Conservation (phyloP, 192 early-diverging fungal genomes). For the Backusella australiensis region DNA sequence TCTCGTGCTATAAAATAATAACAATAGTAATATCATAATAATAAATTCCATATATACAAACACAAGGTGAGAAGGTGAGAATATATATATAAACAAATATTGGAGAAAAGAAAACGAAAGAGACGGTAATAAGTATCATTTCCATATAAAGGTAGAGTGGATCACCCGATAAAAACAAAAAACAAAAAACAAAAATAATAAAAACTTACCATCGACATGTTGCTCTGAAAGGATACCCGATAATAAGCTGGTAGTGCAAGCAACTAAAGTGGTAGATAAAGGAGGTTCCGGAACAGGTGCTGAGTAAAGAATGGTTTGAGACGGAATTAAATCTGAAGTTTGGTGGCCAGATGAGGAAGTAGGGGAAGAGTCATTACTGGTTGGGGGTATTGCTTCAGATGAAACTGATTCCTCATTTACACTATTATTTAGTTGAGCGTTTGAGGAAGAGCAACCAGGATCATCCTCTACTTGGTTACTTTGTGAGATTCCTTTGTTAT, state of each 20-base stretch:
- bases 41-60: too few species aligned
- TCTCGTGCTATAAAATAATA: slow-evolving; percentile 6
- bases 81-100: too few species aligned
- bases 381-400: not conserved
- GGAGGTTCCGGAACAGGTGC: not conserved
- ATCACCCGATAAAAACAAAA: not conserved
- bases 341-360: not conserved
- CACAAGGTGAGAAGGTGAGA: too few species aligned
- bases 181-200: not conserved
- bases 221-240: slow-evolving; percentile 9
- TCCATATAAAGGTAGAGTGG: not conserved
- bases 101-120: not conserved
- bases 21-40: not conserved
- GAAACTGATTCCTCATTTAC: not conserved
- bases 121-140: not conserved
- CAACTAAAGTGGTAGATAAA: slow-evolving; percentile 5
- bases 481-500: not conserved
- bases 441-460: not conserved
- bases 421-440: not conserved
- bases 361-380: not conserved
- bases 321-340: not conserved
- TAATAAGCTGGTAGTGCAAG: slow-evolving; percentile 6
- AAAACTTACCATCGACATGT: not conserved
- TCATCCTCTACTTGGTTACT: not conserved
- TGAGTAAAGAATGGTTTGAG: not conserved